Evolutionary conservation across 2,329 filamentous ascomycete species (phyloP).

Genomic region (Hyphodiscus sp.): DNA sequence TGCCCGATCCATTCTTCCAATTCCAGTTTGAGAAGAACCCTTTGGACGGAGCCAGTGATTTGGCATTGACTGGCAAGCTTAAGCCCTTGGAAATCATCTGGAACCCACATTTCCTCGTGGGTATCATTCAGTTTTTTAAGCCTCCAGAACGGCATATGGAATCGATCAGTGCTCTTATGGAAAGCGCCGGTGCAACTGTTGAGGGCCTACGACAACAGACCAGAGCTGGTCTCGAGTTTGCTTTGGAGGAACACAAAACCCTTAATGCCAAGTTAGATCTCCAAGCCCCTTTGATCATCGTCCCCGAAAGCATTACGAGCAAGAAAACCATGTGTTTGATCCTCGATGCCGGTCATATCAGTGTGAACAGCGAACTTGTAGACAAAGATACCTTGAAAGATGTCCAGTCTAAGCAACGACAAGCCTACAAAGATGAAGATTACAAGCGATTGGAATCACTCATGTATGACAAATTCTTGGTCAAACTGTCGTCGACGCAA

Average conservation of each 20-base stretch:
- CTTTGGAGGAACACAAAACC: conserved; percentile 94
- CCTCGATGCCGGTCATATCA: conserved; percentile 91
- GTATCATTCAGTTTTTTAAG: conserved; percentile 90
- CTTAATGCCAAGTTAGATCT: conserved; percentile 94
- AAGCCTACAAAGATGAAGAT: conserved; percentile 82
- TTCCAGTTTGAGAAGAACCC: conserved; percentile 93
- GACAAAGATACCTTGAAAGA: conserved; percentile 86
- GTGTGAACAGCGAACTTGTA: conserved; percentile 87
- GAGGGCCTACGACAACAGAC: conserved; percentile 95
- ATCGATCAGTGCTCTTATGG: conserved; percentile 91
- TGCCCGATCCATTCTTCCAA: conserved; percentile 79
- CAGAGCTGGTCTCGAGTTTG: conserved; percentile 90
- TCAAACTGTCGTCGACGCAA: conserved; percentile 92
- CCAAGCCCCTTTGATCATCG: conserved; percentile 91
- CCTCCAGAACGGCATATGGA: conserved; percentile 98
- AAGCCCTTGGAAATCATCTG: conserved; percentile 97
- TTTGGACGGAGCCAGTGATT: conserved; percentile 84
- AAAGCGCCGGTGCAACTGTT: conserved; percentile 90
- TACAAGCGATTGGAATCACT: conserved; percentile 80
- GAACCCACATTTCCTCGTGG: conserved; percentile 89
- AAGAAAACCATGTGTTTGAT: conserved; percentile 82
- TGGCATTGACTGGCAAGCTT: conserved; percentile 81
- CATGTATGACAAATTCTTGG: conserved; percentile 95
- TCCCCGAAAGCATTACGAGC: conserved; percentile 85
- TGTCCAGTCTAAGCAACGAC: conserved; percentile 83